Percentiles rank a stretch among this genome's conserved stretches.
phyloP scores from a whole-genome alignment of 257 asterid genomes.

The Salvia splendens region DNA sequence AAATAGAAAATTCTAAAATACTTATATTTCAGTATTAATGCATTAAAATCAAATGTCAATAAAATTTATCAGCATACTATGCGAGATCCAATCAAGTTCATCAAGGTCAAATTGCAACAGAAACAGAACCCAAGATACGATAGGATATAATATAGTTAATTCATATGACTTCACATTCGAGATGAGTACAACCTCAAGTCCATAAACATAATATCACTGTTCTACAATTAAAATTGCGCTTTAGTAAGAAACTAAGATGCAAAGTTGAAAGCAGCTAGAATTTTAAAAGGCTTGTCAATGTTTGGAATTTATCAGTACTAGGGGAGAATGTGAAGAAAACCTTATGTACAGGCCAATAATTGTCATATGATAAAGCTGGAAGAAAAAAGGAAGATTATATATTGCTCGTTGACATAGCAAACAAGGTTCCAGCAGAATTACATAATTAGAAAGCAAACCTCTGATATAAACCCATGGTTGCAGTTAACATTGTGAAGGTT shows the following conservation, averaged over 20 bases:
- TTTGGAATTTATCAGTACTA: not conserved
- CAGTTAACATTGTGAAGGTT: too few species aligned
- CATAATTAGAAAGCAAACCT: too few species aligned
- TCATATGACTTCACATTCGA: slow-evolving; percentile 6
- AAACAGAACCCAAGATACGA: slow-evolving; percentile 3
- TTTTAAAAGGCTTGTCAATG: slow-evolving; percentile 11
- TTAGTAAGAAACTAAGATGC: not conserved
- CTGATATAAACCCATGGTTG: too few species aligned
- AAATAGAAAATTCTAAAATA: slow-evolving; percentile 14
- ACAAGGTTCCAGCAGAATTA: too few species aligned
- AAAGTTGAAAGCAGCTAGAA: slow-evolving; percentile 25
- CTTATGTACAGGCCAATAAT: too few species aligned
- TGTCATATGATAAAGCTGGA: too few species aligned
- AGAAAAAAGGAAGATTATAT: too few species aligned
- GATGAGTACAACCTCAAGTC: slow-evolving; percentile 16
- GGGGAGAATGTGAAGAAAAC: not conserved
- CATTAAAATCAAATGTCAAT: slow-evolving; percentile 9
- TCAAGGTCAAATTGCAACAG: not conserved
- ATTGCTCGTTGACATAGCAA: too few species aligned
- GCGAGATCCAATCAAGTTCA: slow-evolving; percentile 23
- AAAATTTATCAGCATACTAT: slow-evolving; percentile 9
- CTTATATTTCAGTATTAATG: slow-evolving; percentile 24
- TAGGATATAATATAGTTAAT: slow-evolving; percentile 13
- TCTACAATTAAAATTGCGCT: slow-evolving; percentile 14
- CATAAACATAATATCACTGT: not conserved